These are phyloP conservation scores for Yamadazyma paraphyllophila DNA, from an alignment of 805 yeast genomes.

Conservation along the genomic window DNA sequence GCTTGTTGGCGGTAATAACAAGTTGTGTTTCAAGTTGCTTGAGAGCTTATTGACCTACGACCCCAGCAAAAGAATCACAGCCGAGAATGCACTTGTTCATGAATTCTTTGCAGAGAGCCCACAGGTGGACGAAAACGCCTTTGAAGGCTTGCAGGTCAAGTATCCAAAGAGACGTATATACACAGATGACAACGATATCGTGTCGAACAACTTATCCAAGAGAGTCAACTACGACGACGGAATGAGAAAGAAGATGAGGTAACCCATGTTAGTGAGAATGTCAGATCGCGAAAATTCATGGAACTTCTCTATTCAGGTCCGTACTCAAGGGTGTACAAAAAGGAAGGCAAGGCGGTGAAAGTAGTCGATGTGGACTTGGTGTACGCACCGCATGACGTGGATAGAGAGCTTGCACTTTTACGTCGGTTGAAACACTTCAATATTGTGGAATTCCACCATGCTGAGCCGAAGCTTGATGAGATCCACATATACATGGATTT, in stretches of 20 bases:
- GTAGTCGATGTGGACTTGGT: conserved; percentile 37
- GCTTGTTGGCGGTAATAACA: conserved; percentile 72
- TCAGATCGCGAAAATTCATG: conserved; percentile 2
- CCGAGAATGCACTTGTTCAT: conserved; percentile 72
- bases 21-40: conserved; percentile 64
- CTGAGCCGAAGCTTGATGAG: conserved; percentile 29
- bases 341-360: conserved; percentile 28
- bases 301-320: conserved; percentile 32
- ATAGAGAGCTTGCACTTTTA: conserved; percentile 29
- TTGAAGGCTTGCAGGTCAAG: conserved; percentile 66
- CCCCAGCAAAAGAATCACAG: conserved; percentile 76
- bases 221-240: conserved; percentile 19
- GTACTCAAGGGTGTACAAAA: conserved; percentile 31
- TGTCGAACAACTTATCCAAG: conserved; percentile 23
- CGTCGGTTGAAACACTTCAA: conserved; percentile 16
- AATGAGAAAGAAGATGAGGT: conserved; percentile 21
- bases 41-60: conserved; percentile 73
- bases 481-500: conserved; percentile 30
- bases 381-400: conserved; percentile 35
- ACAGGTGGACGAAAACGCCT: conserved; percentile 69
- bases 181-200: conserved; percentile 80
- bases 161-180: conserved; percentile 88
- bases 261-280: not conserved
- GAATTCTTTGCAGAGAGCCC: conserved; percentile 75
- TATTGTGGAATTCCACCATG: conserved; percentile 20